Evolutionary conservation across 2,329 filamentous ascomycete species (phyloP).

Genomic region (Sclerotinia minor): DNA sequence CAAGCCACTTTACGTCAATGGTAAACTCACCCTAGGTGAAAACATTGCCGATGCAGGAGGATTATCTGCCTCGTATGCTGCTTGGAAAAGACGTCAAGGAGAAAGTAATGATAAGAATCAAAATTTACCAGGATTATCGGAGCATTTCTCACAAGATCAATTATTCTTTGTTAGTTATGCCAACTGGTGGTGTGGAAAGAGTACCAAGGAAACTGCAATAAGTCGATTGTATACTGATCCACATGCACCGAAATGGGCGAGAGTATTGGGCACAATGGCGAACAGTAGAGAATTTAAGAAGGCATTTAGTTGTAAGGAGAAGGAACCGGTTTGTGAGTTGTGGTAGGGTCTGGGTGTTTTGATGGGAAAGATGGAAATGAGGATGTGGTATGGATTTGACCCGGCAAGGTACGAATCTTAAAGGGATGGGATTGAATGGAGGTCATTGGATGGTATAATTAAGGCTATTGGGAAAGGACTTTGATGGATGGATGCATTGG

Average conservation of each 20-base stretch:
- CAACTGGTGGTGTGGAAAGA: slow-evolving; percentile 68
- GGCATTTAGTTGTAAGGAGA: slow-evolving; percentile 64
- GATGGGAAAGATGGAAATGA: no score
- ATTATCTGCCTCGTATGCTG: slow-evolving; percentile 60
- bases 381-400: no score
- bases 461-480: no score
- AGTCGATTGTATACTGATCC: slow-evolving; percentile 61
- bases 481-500: not conserved
- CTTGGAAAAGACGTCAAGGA: slow-evolving; percentile 61
- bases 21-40: slow-evolving; percentile 63
- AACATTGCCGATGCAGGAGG: slow-evolving; percentile 73
- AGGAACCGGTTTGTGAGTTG: slow-evolving; percentile 67
- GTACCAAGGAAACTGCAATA: slow-evolving; percentile 57
- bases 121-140: slow-evolving; percentile 57
- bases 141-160: slow-evolving; percentile 64
- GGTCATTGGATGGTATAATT: not conserved
- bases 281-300: slow-evolving; percentile 69
- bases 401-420: no score
- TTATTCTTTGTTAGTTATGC: slow-evolving; percentile 67
- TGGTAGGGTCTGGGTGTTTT: slow-evolving; percentile 50
- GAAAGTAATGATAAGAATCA: slow-evolving; percentile 48
- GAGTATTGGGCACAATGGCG: slow-evolving; percentile 62
- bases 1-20: slow-evolving; percentile 61
- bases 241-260: slow-evolving; percentile 63
- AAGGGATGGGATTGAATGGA: not conserved